Percentiles rank a stretch among this genome's conserved stretches.
Evolutionary conservation across 1,284 basidiomycete species (phyloP).

Genomic region (Gomphus sp.): DNA sequence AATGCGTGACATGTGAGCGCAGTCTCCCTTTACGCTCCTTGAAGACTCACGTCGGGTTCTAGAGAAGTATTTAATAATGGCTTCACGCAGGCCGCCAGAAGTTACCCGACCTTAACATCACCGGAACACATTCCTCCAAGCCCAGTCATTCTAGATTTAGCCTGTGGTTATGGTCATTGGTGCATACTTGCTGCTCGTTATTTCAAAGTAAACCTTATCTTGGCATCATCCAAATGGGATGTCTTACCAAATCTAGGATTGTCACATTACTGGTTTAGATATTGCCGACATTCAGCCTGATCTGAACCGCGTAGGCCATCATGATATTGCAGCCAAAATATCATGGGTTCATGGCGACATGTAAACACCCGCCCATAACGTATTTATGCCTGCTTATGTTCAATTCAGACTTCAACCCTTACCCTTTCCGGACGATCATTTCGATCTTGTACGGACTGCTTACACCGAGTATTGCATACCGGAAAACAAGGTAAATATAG

Average conservation of each 20-base stretch:
- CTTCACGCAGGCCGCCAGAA: neutral
- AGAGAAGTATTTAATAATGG: slow-evolving; percentile 4
- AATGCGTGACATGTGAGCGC: slow-evolving; percentile 4
- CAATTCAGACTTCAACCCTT: slow-evolving; percentile 45
- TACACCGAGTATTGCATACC: slow-evolving; percentile 58
- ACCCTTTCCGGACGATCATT: slow-evolving; percentile 46
- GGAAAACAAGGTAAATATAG: slow-evolving; percentile 49
- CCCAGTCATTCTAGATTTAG: slow-evolving; percentile 56
- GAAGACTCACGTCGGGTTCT: neutral
- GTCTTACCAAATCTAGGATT: slow-evolving; percentile 29
- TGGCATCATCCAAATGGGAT: slow-evolving; percentile 8
- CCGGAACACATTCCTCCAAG: slow-evolving; percentile 29
- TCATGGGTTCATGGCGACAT: slow-evolving; percentile 61
- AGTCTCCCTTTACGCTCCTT: neutral
- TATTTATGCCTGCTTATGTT: neutral
- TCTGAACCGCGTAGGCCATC: slow-evolving; percentile 26
- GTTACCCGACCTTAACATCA: neutral
- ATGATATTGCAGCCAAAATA: slow-evolving; percentile 38
- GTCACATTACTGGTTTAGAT: slow-evolving; percentile 52
- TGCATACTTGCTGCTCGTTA: slow-evolving; percentile 52
- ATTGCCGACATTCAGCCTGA: slow-evolving; percentile 47
- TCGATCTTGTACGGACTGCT: slow-evolving; percentile 56
- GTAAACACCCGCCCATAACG: slow-evolving; percentile 27
- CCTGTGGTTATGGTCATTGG: slow-evolving; percentile 77
- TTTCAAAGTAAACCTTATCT: slow-evolving; percentile 43